phyloP scores from a whole-genome alignment of 2,329 filamentous ascomycete species.

The Verticillium klebahnii region DNA sequence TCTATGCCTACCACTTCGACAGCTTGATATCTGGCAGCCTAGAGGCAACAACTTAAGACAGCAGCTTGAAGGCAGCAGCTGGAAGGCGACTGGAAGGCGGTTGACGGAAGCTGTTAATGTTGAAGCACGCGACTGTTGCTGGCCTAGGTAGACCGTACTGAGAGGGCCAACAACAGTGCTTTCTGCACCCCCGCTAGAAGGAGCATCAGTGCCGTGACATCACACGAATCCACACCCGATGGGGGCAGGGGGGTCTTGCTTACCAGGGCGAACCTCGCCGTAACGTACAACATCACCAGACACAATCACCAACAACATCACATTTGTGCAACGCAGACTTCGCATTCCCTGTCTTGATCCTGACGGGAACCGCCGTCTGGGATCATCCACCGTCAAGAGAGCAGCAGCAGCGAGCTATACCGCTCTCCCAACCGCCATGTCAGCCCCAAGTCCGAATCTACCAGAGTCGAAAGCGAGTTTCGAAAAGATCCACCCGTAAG shows the following conservation, averaged over 20 bases:
- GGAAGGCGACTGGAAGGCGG: too few species aligned
- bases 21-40: too few species aligned
- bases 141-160: background rate
- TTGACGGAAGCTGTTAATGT: too few species aligned
- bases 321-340: slow-evolving; percentile 11
- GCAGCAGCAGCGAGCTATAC: slow-evolving; percentile 2
- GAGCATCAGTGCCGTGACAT: slow-evolving; percentile 1
- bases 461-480: slow-evolving; percentile 9
- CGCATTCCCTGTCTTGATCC: slow-evolving; percentile 12
- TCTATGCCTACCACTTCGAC: too few species aligned
- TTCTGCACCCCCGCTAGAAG: background rate
- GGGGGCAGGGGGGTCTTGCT: background rate
- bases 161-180: background rate
- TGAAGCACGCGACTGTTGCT: background rate
- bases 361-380: slow-evolving; percentile 6
- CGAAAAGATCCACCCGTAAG: slow-evolving; percentile 8
- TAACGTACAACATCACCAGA: slow-evolving; percentile 1
- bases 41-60: too few species aligned
- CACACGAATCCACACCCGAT: background rate
- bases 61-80: too few species aligned
- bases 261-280: background rate
- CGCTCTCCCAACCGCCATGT: slow-evolving; percentile 2
- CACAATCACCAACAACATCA: slow-evolving; percentile 1
- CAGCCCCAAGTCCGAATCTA: slow-evolving; percentile 6
- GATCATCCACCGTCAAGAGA: slow-evolving; percentile 7